Base-by-base conservation (phyloP, 208 protist species). In the Acanthamoeba sp. region DNA sequence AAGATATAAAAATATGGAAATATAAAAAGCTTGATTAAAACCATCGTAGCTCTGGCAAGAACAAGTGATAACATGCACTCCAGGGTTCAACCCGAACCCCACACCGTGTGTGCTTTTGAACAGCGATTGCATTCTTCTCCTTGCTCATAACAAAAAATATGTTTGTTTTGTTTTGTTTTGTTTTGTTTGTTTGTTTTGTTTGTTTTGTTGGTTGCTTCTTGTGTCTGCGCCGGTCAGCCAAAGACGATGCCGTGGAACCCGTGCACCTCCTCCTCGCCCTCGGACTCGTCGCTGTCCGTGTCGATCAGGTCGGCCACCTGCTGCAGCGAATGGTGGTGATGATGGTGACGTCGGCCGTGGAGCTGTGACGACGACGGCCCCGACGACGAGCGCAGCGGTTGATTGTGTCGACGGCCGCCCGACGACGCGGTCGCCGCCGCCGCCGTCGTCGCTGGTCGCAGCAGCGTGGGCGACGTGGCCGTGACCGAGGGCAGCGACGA, bases 241-340 rank as follows among this genome's bases (percentile, higher is more conserved):
- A 85, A 85, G 42, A 85, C 76, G 4, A 85, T 34, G 42, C 76
- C 76, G 76, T 50, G 76, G 76, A 85, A 59, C n/a, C 48, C 42
- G 76, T 85, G 76, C 24, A 85, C 27, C 22, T 85, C 69, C 38
- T 85, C 69, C 27, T 57, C 76, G 38, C 76, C 40, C 5, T 85
- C 76, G 10, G 76, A 85, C 42, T 85, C 76, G 42, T 85, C 76
- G 76, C 76, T 85, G 76, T 85, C 76, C 20, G 76, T 59, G 12
- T 85, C 76, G 10, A 85, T 3, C 38, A 42, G 32, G 64, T 32
- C 64, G 64, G 12, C n/a, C 24, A 85, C 48, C 14, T 38, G 20
- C 38, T 59, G 14, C 69, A 34, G 27, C 69, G 14, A 32, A 6
- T 80, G 76, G 42, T 38, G 34, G n/a, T 24, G 59, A 5, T 69